These are phyloP conservation scores for Cystoisospora suis DNA, from an alignment of 169 alveolate species.

Conservation along the genomic window DNA sequence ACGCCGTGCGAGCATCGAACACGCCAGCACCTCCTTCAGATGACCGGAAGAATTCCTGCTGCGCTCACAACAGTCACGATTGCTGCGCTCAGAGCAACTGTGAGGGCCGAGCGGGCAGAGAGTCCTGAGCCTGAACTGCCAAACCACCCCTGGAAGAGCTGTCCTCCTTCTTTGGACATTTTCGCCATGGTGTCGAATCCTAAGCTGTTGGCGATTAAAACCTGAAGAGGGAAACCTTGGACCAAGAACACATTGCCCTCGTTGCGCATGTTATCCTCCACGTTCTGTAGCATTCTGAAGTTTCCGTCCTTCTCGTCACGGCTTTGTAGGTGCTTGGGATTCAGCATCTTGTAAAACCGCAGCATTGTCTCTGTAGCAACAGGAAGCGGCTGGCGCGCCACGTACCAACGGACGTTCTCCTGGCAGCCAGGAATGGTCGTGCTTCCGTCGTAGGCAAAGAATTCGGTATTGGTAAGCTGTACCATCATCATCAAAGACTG, in stretches of 20 bases:
- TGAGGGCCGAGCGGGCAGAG: too few relatives aligned
- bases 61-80: too few relatives aligned
- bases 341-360: slow-evolving; percentile 81
- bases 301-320: slow-evolving; percentile 69
- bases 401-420: slow-evolving; percentile 85
- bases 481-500: slow-evolving; percentile 83
- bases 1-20: too few relatives aligned
- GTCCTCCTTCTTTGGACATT: slow-evolving; percentile 44
- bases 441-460: slow-evolving; percentile 84
- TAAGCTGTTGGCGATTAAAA: slow-evolving; percentile 73
- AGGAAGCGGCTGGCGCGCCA: slow-evolving; percentile 84
- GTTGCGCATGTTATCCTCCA: slow-evolving; percentile 73
- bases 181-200: slow-evolving; percentile 61
- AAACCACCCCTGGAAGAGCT: slow-evolving; percentile 58
- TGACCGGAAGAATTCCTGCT: too few relatives aligned
- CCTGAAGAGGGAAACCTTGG: slow-evolving; percentile 83
- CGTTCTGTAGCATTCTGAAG: slow-evolving; percentile 79
- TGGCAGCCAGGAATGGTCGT: slow-evolving; percentile 82
- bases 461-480: slow-evolving; percentile 78
- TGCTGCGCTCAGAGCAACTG: too few relatives aligned
- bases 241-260: slow-evolving; percentile 79
- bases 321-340: slow-evolving; percentile 65
- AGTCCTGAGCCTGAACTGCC: background rate
- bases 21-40: too few relatives aligned
- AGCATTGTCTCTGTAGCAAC: slow-evolving; percentile 83